Base-by-base conservation (phyloP, 106 monocot genomes). In the Acorus calamus region DNA sequence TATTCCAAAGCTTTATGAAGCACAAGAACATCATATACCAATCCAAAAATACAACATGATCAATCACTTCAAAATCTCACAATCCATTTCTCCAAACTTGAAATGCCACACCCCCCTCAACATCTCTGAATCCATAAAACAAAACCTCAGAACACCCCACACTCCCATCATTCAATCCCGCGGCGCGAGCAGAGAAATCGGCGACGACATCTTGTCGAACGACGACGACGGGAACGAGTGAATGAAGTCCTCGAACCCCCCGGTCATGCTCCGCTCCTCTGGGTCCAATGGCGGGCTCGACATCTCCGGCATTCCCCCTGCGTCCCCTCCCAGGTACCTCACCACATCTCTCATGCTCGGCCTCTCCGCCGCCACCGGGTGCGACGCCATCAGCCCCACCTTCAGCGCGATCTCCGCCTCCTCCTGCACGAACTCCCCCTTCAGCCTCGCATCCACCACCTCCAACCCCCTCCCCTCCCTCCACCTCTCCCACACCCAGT, bases 311-410 rank as follows among this genome's bases (percentile, higher is more conserved):
- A 79, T 13, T 3, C 60, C 74, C 44, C 67, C 64, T 8, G 55
- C 54, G 50, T 71, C 77, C 8, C 70, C 72, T 46, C 82, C 78
- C 13, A 92, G 69, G 63, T 78, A 87, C 67, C 81, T 47, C 60
- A 81, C 75, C 28, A 92, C 87, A 7, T 87, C 87, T 71, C 86
- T 72, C 91, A 86, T 92, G 9, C 62, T 71, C 53, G 91, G 86
- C 56, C 87, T 57, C 13, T 59, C 66, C 11, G 56, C 12, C 50
- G 84, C 47, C 14, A 61, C 11, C 0, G 81, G 84, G 52, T 87
- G 79, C 0, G 92, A 92, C 70, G 87, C 87, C 76, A 74, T 63
- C 46, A 92, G 78, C 61, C 77, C 87, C 13, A 92, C 79, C 68
- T 77, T 78, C 8, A 92, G 8, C 42, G 75, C 84, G 7, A 72